Evolutionary conservation across 306 rosid species (phyloP).

Genomic region (Prunus armeniaca): DNA sequence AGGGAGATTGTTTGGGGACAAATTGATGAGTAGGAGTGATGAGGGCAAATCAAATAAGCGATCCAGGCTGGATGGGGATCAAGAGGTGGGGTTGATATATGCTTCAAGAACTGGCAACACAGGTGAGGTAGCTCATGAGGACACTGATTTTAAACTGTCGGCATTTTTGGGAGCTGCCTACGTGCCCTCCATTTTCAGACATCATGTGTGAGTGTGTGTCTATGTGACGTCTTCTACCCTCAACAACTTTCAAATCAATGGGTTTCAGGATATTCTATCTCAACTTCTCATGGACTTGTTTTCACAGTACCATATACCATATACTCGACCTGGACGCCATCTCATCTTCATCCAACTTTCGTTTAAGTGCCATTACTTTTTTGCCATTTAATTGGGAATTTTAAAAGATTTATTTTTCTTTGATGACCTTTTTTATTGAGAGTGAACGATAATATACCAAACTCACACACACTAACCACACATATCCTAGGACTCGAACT

Average conservation of each 20-base stretch:
- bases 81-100: conserved; percentile 1
- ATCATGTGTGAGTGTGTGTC: conserved; percentile 3
- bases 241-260: background rate
- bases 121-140: background rate
- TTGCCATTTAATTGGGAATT: background rate
- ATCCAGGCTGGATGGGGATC: conserved; percentile 2
- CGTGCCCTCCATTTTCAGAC: conserved; percentile 56
- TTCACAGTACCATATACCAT: background rate
- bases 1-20: background rate
- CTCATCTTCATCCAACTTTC: too few species aligned
- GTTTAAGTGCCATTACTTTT: too few species aligned
- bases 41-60: background rate
- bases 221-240: conserved; percentile 23
- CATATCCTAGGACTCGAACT: too few species aligned
- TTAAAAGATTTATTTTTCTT: too few species aligned
- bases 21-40: background rate
- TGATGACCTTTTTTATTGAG: too few species aligned
- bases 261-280: background rate
- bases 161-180: conserved; percentile 49
- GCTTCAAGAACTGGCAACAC: conserved; percentile 6
- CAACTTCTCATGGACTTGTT: background rate
- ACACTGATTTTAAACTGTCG: conserved; percentile 45
- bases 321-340: too few species aligned
- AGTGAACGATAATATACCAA: too few species aligned
- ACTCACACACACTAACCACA: too few species aligned